Base-by-base conservation (phyloP, 768 basidiomycete species). In the Mycena floridula region DNA sequence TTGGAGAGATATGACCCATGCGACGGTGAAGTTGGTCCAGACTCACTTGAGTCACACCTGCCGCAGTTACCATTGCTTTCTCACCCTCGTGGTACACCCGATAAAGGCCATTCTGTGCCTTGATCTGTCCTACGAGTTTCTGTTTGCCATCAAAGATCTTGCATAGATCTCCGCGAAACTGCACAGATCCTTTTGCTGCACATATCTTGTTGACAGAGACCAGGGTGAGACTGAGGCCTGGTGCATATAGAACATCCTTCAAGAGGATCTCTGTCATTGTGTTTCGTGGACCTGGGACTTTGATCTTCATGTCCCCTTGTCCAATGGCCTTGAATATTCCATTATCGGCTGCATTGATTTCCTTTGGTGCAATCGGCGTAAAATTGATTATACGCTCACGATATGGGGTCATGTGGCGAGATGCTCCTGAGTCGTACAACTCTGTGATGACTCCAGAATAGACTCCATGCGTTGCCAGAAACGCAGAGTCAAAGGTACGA, bases 381-480 rank as follows among this genome's bases (percentile, higher is more conserved):
- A 53, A 66, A 28, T 58, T 61, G 42, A 59, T 50, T 48, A 70
- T 61, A 8, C 46, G 42, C 27, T 63, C 36, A 1, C 58, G 47
- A 44, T 58, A 60, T 0, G 61, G 67, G 2, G 63, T 59, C 59
- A 70, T 63, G 42, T 69, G 68, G 21, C 51, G 55, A 2, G 57
- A 56, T 16, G 65, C 61, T 2, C 68, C 67, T n/a, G 64, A 66
- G 54, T 70, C 63, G 44, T 63, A 61, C 11, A 65, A 52, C 23
- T 63, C 57, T 11, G 41, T n/a, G 9, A 9, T 9, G n/a, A n/a
- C 28, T 9, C 28, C 28, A 30, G 28, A n/a, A 30, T n/a, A 30
- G 28, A 30, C 28, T n/a, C 28, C 9, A n/a, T n/a, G 9, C 28
- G n/a, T 30, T 30, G 28, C 28, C 9, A n/a, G 28, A 9, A n/a